Evolutionary conservation across 78 protist species (phyloP).

Genomic region (Dictyostelium firmibasis): DNA sequence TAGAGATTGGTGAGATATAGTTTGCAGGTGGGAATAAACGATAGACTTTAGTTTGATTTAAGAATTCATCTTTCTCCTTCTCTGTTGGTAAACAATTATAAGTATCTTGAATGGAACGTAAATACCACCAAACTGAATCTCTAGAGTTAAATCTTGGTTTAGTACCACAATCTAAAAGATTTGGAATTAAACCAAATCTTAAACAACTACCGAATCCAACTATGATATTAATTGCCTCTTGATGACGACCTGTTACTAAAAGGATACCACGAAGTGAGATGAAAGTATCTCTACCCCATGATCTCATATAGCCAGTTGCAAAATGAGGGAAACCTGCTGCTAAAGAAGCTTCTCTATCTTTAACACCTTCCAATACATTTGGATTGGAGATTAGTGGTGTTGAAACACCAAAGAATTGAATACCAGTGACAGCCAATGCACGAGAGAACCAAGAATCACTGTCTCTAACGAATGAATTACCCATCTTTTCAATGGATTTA

Average conservation of each 20-base stretch:
- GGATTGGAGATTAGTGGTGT: conserved; percentile 59
- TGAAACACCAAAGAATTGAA: conserved; percentile 75
- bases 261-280: conserved; percentile 89
- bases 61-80: conserved; percentile 60
- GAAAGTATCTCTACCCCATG: conserved; percentile 94
- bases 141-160: conserved; percentile 90
- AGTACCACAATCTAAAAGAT: conserved; percentile 90
- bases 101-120: conserved; percentile 79
- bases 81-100: conserved; percentile 1
- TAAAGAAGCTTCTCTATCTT: conserved; percentile 73
- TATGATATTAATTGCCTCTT: conserved; percentile 86
- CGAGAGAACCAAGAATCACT: background rate
- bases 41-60: conserved; percentile 26
- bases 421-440: conserved; percentile 67
- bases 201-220: conserved; percentile 80
- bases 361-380: conserved; percentile 25
- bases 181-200: conserved; percentile 96
- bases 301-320: conserved; percentile 92
- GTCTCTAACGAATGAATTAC: background rate
- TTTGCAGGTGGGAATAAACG: conserved; percentile 85
- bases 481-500: conserved; percentile 43
- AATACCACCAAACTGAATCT: conserved; percentile 95
- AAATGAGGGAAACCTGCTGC: conserved; percentile 97
- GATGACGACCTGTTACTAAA: conserved; percentile 81
- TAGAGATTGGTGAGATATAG: conserved; percentile 10